These are phyloP conservation scores for Quillaja saponaria DNA, from an alignment of 306 rosid genomes.

Conservation along the genomic window DNA sequence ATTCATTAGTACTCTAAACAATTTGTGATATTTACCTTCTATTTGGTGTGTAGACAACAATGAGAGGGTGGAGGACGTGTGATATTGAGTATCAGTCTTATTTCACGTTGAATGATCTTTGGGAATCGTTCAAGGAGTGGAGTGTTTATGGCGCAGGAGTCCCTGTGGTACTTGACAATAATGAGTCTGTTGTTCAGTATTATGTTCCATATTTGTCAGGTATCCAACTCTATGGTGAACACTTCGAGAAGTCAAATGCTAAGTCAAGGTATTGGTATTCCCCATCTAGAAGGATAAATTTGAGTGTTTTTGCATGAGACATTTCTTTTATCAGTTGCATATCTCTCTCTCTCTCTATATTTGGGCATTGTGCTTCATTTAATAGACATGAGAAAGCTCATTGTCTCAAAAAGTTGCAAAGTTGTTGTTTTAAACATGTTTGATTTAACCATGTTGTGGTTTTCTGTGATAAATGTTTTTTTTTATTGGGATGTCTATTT, in stretches of 20 bases:
- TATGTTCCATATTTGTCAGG: conserved; percentile 92
- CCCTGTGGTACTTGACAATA: conserved; percentile 67
- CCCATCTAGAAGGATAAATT: not conserved
- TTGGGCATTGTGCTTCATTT: not conserved
- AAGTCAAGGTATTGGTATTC: conserved; percentile 56
- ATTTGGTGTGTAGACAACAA: conserved; percentile 56
- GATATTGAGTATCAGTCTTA: conserved; percentile 74
- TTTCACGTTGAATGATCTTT: conserved; percentile 71
- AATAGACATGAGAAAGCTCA: not conserved
- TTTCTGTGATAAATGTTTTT: not conserved
- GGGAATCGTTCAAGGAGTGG: conserved; percentile 94
- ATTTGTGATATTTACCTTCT: conserved; percentile 27
- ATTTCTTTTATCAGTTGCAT: conserved; percentile 14
- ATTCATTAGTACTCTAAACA: conserved; percentile 6
- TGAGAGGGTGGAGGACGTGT: conserved; percentile 82
- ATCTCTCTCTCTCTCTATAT: not conserved
- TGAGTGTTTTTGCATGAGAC: not conserved
- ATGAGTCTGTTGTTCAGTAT: conserved; percentile 76
- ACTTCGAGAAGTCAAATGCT: conserved; percentile 46
- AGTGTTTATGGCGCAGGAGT: conserved; percentile 96
- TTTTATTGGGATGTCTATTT: too few species aligned
- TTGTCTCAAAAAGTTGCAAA: not conserved
- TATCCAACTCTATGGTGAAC: conserved; percentile 71
- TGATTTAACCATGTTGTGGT: not conserved
- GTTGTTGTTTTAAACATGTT: not conserved